Evolutionary conservation across 768 basidiomycete species (phyloP).

Genomic region (Tricholoma hemisulphureum): DNA sequence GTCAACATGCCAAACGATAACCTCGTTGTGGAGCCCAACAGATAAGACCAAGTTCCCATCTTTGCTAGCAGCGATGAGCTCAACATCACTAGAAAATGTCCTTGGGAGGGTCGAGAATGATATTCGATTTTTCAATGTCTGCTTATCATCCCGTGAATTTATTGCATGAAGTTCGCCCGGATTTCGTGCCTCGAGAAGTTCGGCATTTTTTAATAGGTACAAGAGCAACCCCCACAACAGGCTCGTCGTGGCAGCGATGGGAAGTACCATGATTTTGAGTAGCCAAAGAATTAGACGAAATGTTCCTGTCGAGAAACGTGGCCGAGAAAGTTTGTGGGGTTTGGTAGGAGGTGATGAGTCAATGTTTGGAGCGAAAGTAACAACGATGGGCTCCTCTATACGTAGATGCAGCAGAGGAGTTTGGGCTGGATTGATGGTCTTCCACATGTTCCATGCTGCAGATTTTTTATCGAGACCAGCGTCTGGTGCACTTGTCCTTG

Average conservation of each 20-base stretch:
- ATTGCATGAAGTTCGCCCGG: conserved; percentile 45
- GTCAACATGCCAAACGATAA: conserved; percentile 64
- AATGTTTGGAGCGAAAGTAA: conserved; percentile 57
- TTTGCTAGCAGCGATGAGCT: conserved; percentile 69
- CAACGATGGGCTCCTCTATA: conserved; percentile 74
- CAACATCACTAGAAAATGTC: conserved; percentile 79
- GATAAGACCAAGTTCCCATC: conserved; percentile 67
- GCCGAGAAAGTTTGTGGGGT: conserved; percentile 28
- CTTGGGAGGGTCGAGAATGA: conserved; percentile 74
- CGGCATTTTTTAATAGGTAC: conserved; percentile 88
- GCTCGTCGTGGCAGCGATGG: conserved; percentile 75
- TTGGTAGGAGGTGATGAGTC: conserved; percentile 18
- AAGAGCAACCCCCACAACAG: conserved; percentile 74
- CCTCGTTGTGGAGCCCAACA: conserved; percentile 76
- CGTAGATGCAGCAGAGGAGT: conserved; percentile 71
- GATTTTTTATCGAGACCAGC: conserved; percentile 25
- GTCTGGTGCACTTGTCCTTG: conserved; percentile 26
- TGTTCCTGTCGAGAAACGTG: conserved; percentile 47
- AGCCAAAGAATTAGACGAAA: conserved; percentile 68
- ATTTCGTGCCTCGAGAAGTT: conserved; percentile 80
- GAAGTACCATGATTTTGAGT: conserved; percentile 78
- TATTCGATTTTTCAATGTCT: conserved; percentile 42
- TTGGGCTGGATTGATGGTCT: conserved; percentile 67
- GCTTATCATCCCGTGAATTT: conserved; percentile 26
- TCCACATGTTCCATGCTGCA: conserved; percentile 73